Percentiles rank a stretch among this genome's conserved stretches.
Conservation (phyloP, 2,329 filamentous ascomycete species). For the Neonectria ditissima region DNA sequence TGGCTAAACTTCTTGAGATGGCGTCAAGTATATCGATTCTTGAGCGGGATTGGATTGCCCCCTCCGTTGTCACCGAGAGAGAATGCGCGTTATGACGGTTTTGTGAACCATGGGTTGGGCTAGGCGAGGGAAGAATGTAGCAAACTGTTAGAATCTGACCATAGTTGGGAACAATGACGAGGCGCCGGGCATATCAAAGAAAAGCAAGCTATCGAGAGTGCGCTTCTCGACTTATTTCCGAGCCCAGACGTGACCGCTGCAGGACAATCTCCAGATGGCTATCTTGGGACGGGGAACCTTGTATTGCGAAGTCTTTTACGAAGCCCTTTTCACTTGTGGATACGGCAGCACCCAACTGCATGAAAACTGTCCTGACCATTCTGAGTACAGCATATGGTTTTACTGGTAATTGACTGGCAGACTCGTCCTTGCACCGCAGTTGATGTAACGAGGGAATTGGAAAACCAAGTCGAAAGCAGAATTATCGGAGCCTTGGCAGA, state of each 20-base stretch:
- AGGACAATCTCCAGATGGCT: conserved; percentile 12
- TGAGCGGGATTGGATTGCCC: conserved; percentile 28
- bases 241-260: conserved; percentile 11
- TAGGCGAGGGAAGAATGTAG: conserved; percentile 7
- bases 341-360: conserved; percentile 10
- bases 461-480: conserved; percentile 31
- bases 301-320: conserved; percentile 16
- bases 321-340: conserved; percentile 17
- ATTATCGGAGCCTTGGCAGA: conserved; percentile 24
- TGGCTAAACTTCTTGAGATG: no score
- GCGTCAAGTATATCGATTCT: conserved; percentile 9
- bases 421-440: no score
- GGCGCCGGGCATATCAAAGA: conserved; percentile 11
- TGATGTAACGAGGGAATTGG: conserved; percentile 19
- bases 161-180: conserved; percentile 1
- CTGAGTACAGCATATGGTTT: conserved; percentile 14
- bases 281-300: conserved; percentile 24
- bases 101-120: conserved; percentile 9
- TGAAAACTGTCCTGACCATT: conserved; percentile 20
- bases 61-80: conserved; percentile 40
- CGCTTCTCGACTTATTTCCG: conserved; percentile 13
- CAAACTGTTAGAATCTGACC: conserved; percentile 6
- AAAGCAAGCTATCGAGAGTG: conserved; percentile 19
- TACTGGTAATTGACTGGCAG: conserved; percentile 14
- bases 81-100: conserved; percentile 36